Conservation (phyloP, 2,329 filamentous ascomycete species). For the Ophiostoma sp. region DNA sequence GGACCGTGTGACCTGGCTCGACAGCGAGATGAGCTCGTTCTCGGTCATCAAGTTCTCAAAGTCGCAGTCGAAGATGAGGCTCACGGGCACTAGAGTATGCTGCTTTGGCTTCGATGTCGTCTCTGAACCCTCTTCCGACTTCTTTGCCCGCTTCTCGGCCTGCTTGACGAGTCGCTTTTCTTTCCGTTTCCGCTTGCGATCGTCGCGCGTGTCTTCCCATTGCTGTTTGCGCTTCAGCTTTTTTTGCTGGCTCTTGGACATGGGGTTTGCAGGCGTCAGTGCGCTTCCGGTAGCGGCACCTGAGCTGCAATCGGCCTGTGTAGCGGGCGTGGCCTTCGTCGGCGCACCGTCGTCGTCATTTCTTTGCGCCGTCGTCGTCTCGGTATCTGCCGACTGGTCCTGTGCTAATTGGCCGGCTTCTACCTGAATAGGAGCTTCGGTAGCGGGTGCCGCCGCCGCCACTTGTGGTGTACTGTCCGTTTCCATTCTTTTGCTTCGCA, state of each 20-base stretch:
- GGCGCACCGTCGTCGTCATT: conserved; percentile 22
- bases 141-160: conserved; percentile 46
- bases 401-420: conserved; percentile 23
- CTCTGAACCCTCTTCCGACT: conserved; percentile 36
- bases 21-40: conserved; percentile 76
- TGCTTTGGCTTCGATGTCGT: conserved; percentile 27
- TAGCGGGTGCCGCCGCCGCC: neutral
- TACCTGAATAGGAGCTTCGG: neutral
- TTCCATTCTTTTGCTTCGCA: neutral
- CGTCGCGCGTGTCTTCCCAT: conserved; percentile 68
- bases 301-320: too few species aligned
- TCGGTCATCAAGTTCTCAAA: conserved; percentile 89
- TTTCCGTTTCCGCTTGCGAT: conserved; percentile 49
- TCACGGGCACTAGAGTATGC: conserved; percentile 53
- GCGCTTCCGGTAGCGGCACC: conserved; percentile 19
- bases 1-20: conserved; percentile 74
- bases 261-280: conserved; percentile 35
- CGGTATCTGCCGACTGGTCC: neutral
- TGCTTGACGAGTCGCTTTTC: conserved; percentile 49
- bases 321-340: neutral
- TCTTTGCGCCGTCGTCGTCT: conserved; percentile 27
- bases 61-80: conserved; percentile 82
- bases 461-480: conserved; percentile 17
- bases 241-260: conserved; percentile 83
- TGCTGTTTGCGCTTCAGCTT: conserved; percentile 64